phyloP scores from a whole-genome alignment of 129 eudicot genomes.

The Artemisia annua region DNA sequence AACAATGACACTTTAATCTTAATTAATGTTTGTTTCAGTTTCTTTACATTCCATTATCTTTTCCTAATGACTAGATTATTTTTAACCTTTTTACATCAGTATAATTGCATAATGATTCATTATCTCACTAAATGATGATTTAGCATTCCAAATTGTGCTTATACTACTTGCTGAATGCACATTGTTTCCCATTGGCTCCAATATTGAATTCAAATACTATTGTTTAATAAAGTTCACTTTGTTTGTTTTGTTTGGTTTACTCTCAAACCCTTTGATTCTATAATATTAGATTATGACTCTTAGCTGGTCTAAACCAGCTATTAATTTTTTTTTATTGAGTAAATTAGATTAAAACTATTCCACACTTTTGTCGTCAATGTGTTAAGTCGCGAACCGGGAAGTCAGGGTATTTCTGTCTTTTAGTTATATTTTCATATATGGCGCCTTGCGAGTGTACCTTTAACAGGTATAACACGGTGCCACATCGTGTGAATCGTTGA shows the following conservation, averaged over 20 bases:
- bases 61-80: constrained; percentile 8
- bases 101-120: constrained; percentile 40
- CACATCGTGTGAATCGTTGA: constrained; percentile 27
- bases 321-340: background rate
- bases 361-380: constrained; percentile 16
- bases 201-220: constrained; percentile 20
- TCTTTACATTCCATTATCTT: constrained; percentile 4
- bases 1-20: constrained; percentile 20
- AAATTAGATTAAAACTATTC: constrained; percentile 2
- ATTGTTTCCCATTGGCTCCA: constrained; percentile 34
- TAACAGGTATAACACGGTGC: constrained; percentile 7
- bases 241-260: constrained; percentile 21
- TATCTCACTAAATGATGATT: constrained; percentile 36
- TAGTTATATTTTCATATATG: constrained; percentile 6
- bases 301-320: constrained; percentile 26
- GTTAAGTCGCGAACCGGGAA: constrained; percentile 13
- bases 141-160: constrained; percentile 36
- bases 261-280: constrained; percentile 18
- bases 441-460: background rate
- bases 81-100: constrained; percentile 14
- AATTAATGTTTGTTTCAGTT: background rate
- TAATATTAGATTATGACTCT: constrained; percentile 10
- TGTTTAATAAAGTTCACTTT: background rate
- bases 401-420: constrained; percentile 1
- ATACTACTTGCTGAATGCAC: constrained; percentile 34